These are phyloP conservation scores for Ajuga chamaepitys DNA, from an alignment of 257 asterid species.

Conservation along the genomic window DNA sequence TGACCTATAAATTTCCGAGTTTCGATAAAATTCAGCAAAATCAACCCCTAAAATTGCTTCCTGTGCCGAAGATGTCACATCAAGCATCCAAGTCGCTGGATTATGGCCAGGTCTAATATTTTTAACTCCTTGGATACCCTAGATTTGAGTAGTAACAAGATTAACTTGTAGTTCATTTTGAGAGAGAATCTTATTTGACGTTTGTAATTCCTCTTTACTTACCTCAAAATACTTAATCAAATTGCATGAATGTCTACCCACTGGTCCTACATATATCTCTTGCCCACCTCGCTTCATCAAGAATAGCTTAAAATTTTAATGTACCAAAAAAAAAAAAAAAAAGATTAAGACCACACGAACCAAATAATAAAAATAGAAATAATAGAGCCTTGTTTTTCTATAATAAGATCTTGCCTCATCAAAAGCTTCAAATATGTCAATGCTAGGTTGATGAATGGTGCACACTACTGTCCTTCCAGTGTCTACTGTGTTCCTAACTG, in stretches of 20 bases:
- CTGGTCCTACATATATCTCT: constrained; percentile 55
- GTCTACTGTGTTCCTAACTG: constrained; percentile 45
- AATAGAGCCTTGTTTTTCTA: background rate
- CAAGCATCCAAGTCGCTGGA: constrained; percentile 66
- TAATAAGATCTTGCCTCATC: constrained; percentile 31
- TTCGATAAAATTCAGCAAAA: constrained; percentile 34
- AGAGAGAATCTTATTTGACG: background rate
- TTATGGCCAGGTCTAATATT: constrained; percentile 37
- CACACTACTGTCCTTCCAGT: constrained; percentile 49
- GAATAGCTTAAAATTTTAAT: constrained; percentile 37
- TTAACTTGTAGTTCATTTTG: background rate
- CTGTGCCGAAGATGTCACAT: constrained; percentile 37
- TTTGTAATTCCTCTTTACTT: background rate
- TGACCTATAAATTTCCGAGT: constrained; percentile 42
- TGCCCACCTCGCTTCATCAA: constrained; percentile 61
- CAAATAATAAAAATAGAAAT: background rate
- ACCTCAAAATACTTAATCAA: constrained; percentile 46
- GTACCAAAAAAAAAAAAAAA: background rate
- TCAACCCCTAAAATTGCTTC: constrained; percentile 34
- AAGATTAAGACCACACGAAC: background rate
- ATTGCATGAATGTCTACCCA: constrained; percentile 39
- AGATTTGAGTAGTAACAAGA: background rate
- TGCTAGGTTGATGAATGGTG: constrained; percentile 56
- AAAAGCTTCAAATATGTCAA: constrained; percentile 55
- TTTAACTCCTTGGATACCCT: constrained; percentile 36